A percentile compares a stretch with the other conserved stretches of the same genome.
Conservation (phyloP, 2,329 filamentous ascomycete species). For the Aureobasidium sp. region DNA sequence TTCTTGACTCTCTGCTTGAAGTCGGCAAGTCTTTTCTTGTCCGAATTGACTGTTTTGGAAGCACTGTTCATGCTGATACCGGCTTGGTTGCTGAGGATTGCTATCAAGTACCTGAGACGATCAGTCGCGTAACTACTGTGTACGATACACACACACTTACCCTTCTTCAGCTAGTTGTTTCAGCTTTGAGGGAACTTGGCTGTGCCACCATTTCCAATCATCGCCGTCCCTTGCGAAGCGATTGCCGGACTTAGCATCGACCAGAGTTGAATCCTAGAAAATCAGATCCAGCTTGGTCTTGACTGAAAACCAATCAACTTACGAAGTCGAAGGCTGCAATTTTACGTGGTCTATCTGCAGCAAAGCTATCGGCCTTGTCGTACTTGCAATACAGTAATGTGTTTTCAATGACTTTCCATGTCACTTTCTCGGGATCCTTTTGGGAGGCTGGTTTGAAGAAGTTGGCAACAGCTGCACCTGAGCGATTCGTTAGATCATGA, state of each 20-base stretch:
- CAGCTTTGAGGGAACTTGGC: conserved; percentile 57
- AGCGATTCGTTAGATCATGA: neutral
- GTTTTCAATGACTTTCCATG: conserved; percentile 59
- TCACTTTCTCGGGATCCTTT: conserved; percentile 67
- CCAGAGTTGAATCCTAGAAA: conserved; percentile 73
- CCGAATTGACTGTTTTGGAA: conserved; percentile 58
- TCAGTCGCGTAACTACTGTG: neutral
- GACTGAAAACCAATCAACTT: conserved; percentile 14
- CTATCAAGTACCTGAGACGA: conserved; percentile 55
- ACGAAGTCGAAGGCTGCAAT: conserved; percentile 65
- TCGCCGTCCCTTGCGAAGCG: conserved; percentile 59
- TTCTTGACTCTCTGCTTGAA: conserved; percentile 74
- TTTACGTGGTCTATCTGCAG: conserved; percentile 40
- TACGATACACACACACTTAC: conserved; percentile 28
- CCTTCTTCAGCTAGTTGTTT: conserved; percentile 62
- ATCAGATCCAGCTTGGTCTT: neutral
- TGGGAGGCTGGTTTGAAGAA: conserved; percentile 87
- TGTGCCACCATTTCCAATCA: conserved; percentile 96
- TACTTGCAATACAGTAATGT: conserved; percentile 54
- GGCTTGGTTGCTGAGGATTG: conserved; percentile 83
- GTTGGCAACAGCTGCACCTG: conserved; percentile 62
- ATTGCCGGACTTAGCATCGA: conserved; percentile 71
- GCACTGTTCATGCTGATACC: conserved; percentile 67
- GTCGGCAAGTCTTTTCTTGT: conserved; percentile 59
- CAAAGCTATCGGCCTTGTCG: conserved; percentile 12